Conservation (phyloP, 2,329 filamentous ascomycete genomes). For the Emmonsia crescens region DNA sequence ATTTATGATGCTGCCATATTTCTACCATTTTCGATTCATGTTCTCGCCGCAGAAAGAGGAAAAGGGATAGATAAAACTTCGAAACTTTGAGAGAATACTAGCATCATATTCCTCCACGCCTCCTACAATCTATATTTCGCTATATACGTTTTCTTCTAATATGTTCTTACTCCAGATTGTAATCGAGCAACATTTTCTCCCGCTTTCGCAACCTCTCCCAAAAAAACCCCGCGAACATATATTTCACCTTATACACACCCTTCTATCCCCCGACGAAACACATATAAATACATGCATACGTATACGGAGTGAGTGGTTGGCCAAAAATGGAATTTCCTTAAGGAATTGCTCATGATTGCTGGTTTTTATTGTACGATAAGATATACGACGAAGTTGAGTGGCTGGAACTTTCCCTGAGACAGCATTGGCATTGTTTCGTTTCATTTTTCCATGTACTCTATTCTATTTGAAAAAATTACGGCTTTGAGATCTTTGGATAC, state of each 20-base stretch:
- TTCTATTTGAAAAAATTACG: not conserved
- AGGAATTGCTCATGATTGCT: not conserved
- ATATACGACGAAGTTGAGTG: not conserved
- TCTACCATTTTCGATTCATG: not conserved
- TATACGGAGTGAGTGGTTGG: not conserved
- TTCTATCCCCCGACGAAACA: not conserved
- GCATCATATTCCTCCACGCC: not conserved
- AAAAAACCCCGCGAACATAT: not conserved
- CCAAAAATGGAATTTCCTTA: not conserved
- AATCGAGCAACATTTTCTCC: not conserved
- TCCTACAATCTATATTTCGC: constrained; percentile 14
- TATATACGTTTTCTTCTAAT: not conserved
- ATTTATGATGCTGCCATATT: not conserved
- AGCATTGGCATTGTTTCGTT: not conserved
- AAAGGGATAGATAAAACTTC: not conserved
- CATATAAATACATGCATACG: not conserved
- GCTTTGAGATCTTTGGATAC: not conserved
- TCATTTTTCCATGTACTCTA: not conserved
- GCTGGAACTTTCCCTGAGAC: not conserved
- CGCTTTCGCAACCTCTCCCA: not conserved
- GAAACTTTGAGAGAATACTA: not conserved
- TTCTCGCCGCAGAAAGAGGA: not conserved
- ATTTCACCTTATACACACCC: not conserved
- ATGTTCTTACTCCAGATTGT: not conserved
- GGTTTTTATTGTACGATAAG: not conserved